These are phyloP conservation scores for Lecanicillium sp. DNA, from an alignment of 2,329 filamentous ascomycete genomes.

Conservation along the genomic window DNA sequence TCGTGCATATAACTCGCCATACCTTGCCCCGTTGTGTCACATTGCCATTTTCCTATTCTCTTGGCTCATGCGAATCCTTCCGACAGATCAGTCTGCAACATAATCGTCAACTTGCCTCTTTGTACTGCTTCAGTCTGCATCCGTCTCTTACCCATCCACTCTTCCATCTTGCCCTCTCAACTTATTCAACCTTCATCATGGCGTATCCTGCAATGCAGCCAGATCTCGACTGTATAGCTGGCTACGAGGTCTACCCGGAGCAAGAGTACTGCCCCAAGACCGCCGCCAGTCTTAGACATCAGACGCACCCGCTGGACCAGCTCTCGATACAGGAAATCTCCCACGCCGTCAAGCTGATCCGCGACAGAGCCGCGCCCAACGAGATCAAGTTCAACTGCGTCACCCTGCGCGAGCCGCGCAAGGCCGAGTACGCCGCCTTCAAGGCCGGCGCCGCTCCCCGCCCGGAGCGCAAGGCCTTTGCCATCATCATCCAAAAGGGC, in stretches of 20 bases:
- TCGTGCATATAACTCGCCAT: constrained; percentile 8
- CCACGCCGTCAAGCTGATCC: constrained; percentile 42
- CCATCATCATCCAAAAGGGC: constrained; percentile 40
- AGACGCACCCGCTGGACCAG: constrained; percentile 40
- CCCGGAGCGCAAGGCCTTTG: constrained; percentile 43
- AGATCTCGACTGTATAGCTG: constrained; percentile 38
- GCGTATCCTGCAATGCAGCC: constrained; percentile 18
- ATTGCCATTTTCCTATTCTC: background rate
- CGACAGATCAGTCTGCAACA: background rate
- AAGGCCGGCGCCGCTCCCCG: constrained; percentile 43
- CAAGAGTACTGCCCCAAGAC: constrained; percentile 35
- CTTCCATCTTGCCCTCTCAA: background rate
- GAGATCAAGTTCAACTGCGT: constrained; percentile 53
- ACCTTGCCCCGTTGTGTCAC: constrained; percentile 1
- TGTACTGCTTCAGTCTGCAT: background rate
- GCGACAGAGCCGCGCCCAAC: constrained; percentile 29
- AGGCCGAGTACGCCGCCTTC: constrained; percentile 57
- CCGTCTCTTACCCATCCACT: background rate
- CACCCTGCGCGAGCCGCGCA: constrained; percentile 59
- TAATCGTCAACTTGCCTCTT: background rate
- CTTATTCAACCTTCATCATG: constrained; percentile 16
- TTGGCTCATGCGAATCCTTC: background rate
- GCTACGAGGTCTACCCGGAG: constrained; percentile 36
- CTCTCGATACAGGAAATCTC: constrained; percentile 50
- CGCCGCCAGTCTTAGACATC: constrained; percentile 28